Percentiles rank a stretch among this genome's conserved stretches.
These are phyloP conservation scores for Trichomonas gallinae DNA, from an alignment of 208 protist genomes.

Conservation along the genomic window DNA sequence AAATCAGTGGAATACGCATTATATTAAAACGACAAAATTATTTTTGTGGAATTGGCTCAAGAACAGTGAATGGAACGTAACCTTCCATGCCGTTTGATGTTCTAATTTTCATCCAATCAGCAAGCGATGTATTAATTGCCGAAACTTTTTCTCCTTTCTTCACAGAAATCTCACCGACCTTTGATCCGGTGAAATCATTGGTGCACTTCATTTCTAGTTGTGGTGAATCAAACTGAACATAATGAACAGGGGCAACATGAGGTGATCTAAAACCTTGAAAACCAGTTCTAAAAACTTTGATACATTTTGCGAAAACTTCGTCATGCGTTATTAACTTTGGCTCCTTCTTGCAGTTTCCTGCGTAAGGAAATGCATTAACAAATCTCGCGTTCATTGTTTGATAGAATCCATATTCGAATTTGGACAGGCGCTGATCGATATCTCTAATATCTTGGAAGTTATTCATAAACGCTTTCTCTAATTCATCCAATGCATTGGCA, in stretches of 20 bases:
- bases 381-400: neutral
- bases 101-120: neutral
- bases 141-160: neutral
- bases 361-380: neutral
- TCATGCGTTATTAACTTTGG: neutral
- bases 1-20: too few relatives aligned
- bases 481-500: neutral
- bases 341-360: neutral
- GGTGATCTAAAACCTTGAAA: neutral
- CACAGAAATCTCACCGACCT: neutral
- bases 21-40: too few relatives aligned
- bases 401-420: neutral
- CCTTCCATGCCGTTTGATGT: neutral
- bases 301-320: neutral
- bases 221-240: neutral
- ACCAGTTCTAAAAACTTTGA: neutral
- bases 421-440: neutral
- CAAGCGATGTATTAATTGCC: neutral
- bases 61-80: neutral
- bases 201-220: neutral
- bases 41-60: neutral
- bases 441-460: neutral
- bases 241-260: neutral
- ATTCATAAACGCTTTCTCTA: neutral
- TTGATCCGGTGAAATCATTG: neutral